phyloP scores from a whole-genome alignment of 2,329 filamentous ascomycete species.

The Ploettnerulaceae sp. region DNA sequence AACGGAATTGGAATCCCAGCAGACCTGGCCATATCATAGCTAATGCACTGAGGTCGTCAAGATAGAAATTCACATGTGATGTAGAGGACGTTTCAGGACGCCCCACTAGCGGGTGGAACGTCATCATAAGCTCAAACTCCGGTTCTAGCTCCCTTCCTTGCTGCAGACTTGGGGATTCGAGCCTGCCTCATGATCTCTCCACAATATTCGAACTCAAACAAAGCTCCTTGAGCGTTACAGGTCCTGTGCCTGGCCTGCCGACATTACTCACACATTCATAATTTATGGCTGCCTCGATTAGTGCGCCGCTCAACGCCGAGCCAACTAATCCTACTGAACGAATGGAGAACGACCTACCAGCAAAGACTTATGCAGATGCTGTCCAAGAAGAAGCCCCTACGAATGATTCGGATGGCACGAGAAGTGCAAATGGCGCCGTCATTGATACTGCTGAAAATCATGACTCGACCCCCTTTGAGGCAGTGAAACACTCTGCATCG shows the following conservation, averaged over 20 bases:
- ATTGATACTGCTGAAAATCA: constrained; percentile 6
- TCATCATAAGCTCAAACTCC: not conserved
- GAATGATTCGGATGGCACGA: constrained; percentile 7
- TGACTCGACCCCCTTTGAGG: constrained; percentile 4
- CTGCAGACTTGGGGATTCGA: not conserved
- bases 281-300: constrained; percentile 19
- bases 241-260: not conserved
- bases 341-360: constrained; percentile 33
- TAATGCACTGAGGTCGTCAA: not conserved
- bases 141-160: not conserved
- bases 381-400: constrained; percentile 24
- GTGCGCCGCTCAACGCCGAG: constrained; percentile 26
- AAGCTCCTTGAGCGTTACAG: not conserved
- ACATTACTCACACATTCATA: not conserved
- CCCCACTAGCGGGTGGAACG: too few relatives aligned
- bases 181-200: not conserved
- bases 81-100: not conserved
- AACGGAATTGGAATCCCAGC: too few relatives aligned
- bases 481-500: constrained; percentile 20
- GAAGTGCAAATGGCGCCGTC: constrained; percentile 10
- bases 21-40: too few relatives aligned
- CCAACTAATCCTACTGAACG: constrained; percentile 33
- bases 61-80: constrained; percentile 1
- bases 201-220: not conserved
- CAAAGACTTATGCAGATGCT: constrained; percentile 38